phyloP scores from a whole-genome alignment of 176 grass and related monocot species.

The Poa annua region DNA sequence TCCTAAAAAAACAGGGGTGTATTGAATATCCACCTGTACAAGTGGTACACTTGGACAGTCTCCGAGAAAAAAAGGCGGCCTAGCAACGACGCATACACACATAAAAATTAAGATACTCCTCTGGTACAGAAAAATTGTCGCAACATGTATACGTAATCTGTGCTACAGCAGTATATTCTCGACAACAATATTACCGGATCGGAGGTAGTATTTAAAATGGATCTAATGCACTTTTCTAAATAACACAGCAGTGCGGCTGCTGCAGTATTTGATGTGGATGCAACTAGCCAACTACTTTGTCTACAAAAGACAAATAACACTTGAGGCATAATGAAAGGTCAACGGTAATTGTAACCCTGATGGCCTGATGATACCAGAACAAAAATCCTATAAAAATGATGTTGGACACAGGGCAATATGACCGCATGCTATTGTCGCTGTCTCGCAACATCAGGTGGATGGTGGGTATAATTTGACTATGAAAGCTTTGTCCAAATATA shows the following conservation, averaged over 20 bases:
- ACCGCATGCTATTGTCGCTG: too few relatives aligned
- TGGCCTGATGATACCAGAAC: neutral
- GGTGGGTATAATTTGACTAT: slow-evolving; percentile 25
- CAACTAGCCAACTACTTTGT: slow-evolving; percentile 35
- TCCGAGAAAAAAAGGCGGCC: neutral
- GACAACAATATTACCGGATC: too few relatives aligned
- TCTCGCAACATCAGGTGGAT: neutral
- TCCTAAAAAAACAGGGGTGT: slow-evolving; percentile 33
- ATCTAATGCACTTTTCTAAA: neutral
- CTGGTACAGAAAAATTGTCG: too few relatives aligned
- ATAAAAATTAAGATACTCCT: too few relatives aligned
- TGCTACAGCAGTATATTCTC: too few relatives aligned
- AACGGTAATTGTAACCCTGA: neutral
- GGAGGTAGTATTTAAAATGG: slow-evolving; percentile 27
- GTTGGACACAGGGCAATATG: neutral
- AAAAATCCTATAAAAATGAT: neutral
- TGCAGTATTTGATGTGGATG: neutral
- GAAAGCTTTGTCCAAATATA: neutral
- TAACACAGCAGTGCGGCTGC: slow-evolving; percentile 1
- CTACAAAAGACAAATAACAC: slow-evolving; percentile 15
- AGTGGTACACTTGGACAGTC: slow-evolving; percentile 25
- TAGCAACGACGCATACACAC: too few relatives aligned
- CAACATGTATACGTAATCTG: too few relatives aligned
- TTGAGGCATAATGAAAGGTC: neutral
- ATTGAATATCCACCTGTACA: slow-evolving; percentile 28